These are phyloP conservation scores for Erigeron philadelphicus DNA, from an alignment of 140 eudicot species.

Conservation along the genomic window DNA sequence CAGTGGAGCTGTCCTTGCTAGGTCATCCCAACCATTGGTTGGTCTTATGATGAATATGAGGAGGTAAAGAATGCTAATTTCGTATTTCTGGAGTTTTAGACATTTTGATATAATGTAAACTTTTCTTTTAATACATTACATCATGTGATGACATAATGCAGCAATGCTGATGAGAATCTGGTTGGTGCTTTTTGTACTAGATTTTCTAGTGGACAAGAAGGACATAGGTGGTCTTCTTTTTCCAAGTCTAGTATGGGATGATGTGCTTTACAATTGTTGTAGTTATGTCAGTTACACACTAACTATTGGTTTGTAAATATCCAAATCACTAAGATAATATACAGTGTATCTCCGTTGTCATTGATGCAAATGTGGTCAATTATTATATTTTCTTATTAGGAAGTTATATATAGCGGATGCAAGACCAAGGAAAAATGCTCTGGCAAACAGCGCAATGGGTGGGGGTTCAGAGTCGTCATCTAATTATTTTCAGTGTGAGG, in stretches of 20 bases:
- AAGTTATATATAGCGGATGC: slow-evolving; percentile 97
- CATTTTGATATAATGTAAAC: neutral
- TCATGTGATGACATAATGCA: slow-evolving; percentile 33
- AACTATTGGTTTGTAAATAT: neutral
- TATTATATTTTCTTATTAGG: slow-evolving; percentile 37
- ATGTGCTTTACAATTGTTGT: neutral
- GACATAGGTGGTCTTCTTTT: slow-evolving; percentile 40
- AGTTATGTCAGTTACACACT: neutral
- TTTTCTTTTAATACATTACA: neutral
- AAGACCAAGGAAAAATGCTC: slow-evolving; percentile 94
- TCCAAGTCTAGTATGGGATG: neutral
- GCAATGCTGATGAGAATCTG: slow-evolving; percentile 93
- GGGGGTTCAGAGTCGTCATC: slow-evolving; percentile 99
- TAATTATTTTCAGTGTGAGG: slow-evolving; percentile 88
- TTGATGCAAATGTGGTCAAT: slow-evolving; percentile 15
- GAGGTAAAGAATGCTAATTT: slow-evolving; percentile 45
- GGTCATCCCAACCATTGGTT: slow-evolving; percentile 94
- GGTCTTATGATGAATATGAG: slow-evolving; percentile 99
- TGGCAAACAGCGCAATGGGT: slow-evolving; percentile 99
- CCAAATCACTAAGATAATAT: neutral
- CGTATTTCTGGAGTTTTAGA: neutral
- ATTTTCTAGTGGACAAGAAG: slow-evolving; percentile 45
- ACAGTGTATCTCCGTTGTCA: neutral
- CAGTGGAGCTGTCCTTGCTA: slow-evolving; percentile 91
- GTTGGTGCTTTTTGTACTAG: slow-evolving; percentile 85